Percentiles rank a stretch among this genome's conserved stretches.
These are phyloP conservation scores for Pistacia vera DNA, from an alignment of 345 rosid species.

Conservation along the genomic window DNA sequence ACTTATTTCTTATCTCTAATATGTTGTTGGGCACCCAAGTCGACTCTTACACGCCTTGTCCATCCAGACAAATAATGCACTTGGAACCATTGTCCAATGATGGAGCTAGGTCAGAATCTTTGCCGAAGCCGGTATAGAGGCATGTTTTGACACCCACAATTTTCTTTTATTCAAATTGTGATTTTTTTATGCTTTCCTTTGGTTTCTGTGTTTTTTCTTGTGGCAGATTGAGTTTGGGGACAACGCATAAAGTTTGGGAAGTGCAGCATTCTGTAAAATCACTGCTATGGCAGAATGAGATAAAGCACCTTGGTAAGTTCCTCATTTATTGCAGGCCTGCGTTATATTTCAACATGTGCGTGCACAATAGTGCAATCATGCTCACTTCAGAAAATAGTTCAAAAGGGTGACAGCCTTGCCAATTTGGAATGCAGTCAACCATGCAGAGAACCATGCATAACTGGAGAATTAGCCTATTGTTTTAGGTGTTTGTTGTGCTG, in stretches of 20 bases:
- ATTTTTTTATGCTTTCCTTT: slow-evolving; percentile 39
- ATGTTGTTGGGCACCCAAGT: slow-evolving; percentile 21
- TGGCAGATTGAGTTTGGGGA: slow-evolving; percentile 42
- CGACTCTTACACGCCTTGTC: slow-evolving; percentile 17
- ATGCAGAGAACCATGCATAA: not conserved
- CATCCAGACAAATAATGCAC: slow-evolving; percentile 39
- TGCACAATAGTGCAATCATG: not conserved
- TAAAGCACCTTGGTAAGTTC: slow-evolving; percentile 25
- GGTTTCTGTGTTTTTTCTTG: slow-evolving; percentile 17
- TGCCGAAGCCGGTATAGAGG: slow-evolving; percentile 64
- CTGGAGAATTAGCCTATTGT: not conserved
- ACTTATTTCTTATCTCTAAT: slow-evolving; percentile 4
- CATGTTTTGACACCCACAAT: slow-evolving; percentile 47
- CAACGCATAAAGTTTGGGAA: slow-evolving; percentile 23
- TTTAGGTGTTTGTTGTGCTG: slow-evolving; percentile 1
- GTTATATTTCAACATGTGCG: slow-evolving; percentile 23
- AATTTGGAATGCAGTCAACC: not conserved
- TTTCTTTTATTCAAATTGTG: slow-evolving; percentile 29
- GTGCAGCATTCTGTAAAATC: slow-evolving; percentile 3
- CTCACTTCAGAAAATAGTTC: not conserved
- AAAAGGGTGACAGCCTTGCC: not conserved
- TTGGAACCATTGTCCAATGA: slow-evolving; percentile 46
- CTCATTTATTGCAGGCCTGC: slow-evolving; percentile 21
- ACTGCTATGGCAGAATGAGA: not conserved
- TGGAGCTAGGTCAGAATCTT: slow-evolving; percentile 71